Evolutionary conservation across 202 grass and related monocot species (phyloP), one percentile per base, ranked within the genome.

Genomic region (Schoenoplectus tabernaemontani): DNA sequence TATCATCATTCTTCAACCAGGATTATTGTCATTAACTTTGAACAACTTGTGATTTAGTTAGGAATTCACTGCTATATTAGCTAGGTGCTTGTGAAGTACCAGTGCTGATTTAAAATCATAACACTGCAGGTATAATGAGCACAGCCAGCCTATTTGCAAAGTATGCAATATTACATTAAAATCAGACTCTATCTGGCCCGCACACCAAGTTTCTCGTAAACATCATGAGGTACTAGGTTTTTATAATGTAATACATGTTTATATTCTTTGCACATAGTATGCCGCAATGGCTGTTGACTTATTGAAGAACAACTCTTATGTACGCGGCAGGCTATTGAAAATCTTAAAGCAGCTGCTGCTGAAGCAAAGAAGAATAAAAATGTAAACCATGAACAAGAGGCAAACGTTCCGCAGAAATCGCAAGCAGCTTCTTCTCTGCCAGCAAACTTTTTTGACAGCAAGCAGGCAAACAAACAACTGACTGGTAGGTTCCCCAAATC

Each of bases 161-260:
- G 79, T 98, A 22, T 98, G 96, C 82, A 98, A 98, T 62, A 48
- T 95, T 34, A 79, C 85, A 15, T 61, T 99, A 3, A 99, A 99
- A 88, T 95, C 92, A 57, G 96, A 99, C 64, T 91, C 96, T 74
- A 74, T 85, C 46, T 99, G 96, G 96, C 92, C 91, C 36, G 96
- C 96, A 58, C 96, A 99, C 76, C 92, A 95, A 88, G 90, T 91
- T 83, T 99, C 96, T 16, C 76, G 81, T 51, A 99, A 92, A 57
- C 96, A 92, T 89, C 90, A 95, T 60, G 96, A 95, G 89, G 89
- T 94, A 86, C 81, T 57, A 30, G 48, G 37, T 37, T 56, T 68
- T 72, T 43, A 46, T 44, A 41, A 34, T 57, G 59, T 54, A 23
- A 9, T 57, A 1, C 17, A 16, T 47, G 2, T 34, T 20, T 32